Percentiles rank a stretch among this genome's conserved stretches.
phyloP scores from a whole-genome alignment of 2,329 filamentous ascomycete genomes.

The Fusarium udum region DNA sequence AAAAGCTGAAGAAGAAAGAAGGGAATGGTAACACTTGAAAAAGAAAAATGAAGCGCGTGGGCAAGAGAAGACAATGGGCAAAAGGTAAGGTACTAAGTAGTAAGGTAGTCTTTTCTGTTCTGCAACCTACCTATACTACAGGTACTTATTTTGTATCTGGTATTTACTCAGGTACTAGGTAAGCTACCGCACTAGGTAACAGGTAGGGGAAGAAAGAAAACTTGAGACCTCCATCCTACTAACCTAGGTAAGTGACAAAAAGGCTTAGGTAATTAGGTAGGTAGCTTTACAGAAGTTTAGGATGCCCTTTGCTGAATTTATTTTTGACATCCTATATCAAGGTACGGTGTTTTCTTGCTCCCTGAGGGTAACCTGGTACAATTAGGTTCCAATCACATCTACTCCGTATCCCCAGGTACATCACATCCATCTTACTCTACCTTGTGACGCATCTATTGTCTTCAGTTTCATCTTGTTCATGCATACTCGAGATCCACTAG shows the following conservation, averaged over 20 bases:
- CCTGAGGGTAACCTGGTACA: background rate
- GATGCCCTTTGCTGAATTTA: background rate
- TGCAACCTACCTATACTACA: background rate
- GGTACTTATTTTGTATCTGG: background rate
- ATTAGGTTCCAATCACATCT: background rate
- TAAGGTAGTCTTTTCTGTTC: background rate
- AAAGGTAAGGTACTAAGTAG: background rate
- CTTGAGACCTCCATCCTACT: background rate
- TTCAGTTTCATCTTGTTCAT: background rate
- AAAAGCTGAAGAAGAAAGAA: background rate
- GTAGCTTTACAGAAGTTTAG: background rate
- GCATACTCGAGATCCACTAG: background rate
- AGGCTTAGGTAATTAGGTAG: background rate
- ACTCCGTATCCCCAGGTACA: background rate
- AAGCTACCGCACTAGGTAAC: background rate
- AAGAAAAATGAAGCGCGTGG: background rate
- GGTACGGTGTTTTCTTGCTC: background rate
- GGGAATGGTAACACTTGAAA: too few relatives aligned
- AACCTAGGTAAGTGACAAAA: background rate
- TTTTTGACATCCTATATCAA: background rate
- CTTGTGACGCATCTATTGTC: background rate
- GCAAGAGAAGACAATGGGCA: background rate
- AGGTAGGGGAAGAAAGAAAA: background rate
- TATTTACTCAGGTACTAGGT: background rate
- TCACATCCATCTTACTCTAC: background rate